A percentile compares a stretch with the other conserved stretches of the same genome.
Evolutionary conservation across 352 stramenopile genomes (phyloP).

Genomic region (Phytophthora chlamydospora): DNA sequence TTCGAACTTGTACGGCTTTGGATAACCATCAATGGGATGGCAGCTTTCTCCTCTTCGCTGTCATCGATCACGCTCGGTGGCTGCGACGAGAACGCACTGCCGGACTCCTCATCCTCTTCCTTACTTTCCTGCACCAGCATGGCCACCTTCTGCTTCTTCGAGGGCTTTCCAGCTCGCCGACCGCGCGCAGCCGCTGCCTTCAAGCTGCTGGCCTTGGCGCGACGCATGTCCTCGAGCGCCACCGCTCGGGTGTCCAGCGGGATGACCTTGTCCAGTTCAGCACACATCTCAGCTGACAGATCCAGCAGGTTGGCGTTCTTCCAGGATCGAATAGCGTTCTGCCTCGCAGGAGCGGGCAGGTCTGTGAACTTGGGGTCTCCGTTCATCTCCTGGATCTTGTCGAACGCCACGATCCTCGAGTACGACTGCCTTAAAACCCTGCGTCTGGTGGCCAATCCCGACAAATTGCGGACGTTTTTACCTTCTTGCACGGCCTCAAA

Average conservation of each 20-base stretch:
- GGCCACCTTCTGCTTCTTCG: slow-evolving; percentile 17
- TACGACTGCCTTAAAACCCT: slow-evolving; percentile 42
- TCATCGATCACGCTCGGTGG: slow-evolving; percentile 19
- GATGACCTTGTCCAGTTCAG: slow-evolving; percentile 29
- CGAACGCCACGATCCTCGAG: slow-evolving; percentile 32
- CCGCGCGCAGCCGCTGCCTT: neutral
- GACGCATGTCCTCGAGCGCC: slow-evolving; percentile 36
- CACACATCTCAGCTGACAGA: slow-evolving; percentile 33
- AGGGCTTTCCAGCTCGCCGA: slow-evolving; percentile 4
- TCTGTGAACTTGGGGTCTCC: slow-evolving; percentile 32
- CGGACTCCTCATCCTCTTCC: slow-evolving; percentile 22
- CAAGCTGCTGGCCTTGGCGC: slow-evolving; percentile 23
- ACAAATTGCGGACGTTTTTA: slow-evolving; percentile 29
- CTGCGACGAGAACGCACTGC: slow-evolving; percentile 24
- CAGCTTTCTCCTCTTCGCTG: slow-evolving; percentile 38
- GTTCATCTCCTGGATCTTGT: slow-evolving; percentile 44
- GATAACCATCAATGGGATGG: slow-evolving; percentile 15
- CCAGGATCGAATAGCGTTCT: slow-evolving; percentile 38
- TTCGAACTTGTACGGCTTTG: slow-evolving; percentile 2
- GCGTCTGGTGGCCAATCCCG: slow-evolving; percentile 30
- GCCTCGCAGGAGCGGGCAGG: slow-evolving; percentile 16
- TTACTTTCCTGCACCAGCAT: slow-evolving; percentile 14
- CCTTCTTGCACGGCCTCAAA: slow-evolving; percentile 35
- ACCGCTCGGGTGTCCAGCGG: slow-evolving; percentile 30
- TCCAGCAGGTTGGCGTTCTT: slow-evolving; percentile 45